These are phyloP conservation scores for Triticum turgidum DNA, from an alignment of 176 grass and related monocot species.

Conservation along the genomic window DNA sequence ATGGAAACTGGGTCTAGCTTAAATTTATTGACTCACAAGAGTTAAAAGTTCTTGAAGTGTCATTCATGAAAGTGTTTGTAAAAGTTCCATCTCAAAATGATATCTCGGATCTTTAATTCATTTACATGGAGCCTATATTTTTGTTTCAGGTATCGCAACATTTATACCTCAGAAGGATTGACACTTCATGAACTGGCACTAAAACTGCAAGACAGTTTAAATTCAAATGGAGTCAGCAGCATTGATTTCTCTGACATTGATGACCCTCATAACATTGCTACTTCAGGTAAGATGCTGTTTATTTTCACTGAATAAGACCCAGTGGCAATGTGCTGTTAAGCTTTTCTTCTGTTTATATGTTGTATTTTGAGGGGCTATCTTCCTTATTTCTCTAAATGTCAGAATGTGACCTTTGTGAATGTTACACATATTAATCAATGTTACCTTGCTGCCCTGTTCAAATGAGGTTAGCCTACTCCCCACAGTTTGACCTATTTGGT, in stretches of 20 bases:
- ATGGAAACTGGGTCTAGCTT: constrained; percentile 1
- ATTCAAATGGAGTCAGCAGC: constrained; percentile 32
- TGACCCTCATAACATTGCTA: constrained; percentile 41
- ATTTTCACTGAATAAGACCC: constrained; percentile 28
- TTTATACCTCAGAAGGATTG: constrained; percentile 74
- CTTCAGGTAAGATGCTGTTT: constrained; percentile 44
- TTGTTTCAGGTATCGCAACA: constrained; percentile 63
- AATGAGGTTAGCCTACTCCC: constrained; percentile 4
- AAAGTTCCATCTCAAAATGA: constrained; percentile 3
- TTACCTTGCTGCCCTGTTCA: constrained; percentile 17
- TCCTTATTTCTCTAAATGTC: constrained; percentile 18
- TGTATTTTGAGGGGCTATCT: constrained; percentile 10
- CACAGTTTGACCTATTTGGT: constrained; percentile 10
- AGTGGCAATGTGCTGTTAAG: neutral
- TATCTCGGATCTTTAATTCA: constrained; percentile 7
- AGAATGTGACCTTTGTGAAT: neutral
- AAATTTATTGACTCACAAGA: constrained; percentile 21
- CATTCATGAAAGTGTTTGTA: neutral
- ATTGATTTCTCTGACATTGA: constrained; percentile 24
- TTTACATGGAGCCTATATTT: constrained; percentile 4
- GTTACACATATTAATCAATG: constrained; percentile 10
- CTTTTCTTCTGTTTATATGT: constrained; percentile 22
- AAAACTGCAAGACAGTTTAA: constrained; percentile 42
- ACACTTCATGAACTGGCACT: constrained; percentile 73
- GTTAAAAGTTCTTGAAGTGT: neutral